These are phyloP conservation scores for Coffea humblotiana DNA, from an alignment of 305 asterid genomes.

Conservation along the genomic window DNA sequence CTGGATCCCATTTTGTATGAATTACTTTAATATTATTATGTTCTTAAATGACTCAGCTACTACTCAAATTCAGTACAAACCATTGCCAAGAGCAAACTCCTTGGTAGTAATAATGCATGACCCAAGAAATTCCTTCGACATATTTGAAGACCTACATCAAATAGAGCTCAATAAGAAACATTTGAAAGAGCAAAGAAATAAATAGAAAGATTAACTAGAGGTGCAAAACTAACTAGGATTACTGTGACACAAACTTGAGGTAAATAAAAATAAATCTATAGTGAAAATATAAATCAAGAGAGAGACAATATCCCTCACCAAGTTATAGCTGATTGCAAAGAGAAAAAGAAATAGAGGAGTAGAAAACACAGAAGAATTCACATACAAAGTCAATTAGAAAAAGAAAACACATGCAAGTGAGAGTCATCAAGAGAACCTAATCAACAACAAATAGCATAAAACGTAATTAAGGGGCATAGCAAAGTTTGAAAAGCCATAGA, in stretches of 20 bases:
- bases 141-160: constrained; percentile 53
- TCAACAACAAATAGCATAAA: not conserved
- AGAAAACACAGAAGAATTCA: not conserved
- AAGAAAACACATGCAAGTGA: not conserved
- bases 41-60: not conserved
- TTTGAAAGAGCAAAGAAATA: not conserved
- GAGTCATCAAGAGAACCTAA: not conserved
- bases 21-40: not conserved
- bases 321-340: not conserved
- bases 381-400: not conserved
- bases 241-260: not conserved
- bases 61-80: constrained; percentile 34
- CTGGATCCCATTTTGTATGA: not conserved
- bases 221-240: not conserved
- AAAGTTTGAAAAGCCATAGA: not conserved
- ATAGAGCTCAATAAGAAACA: constrained; percentile 18
- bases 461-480: not conserved
- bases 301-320: not conserved
- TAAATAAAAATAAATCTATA: not conserved
- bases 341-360: not conserved
- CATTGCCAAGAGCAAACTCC: constrained; percentile 78
- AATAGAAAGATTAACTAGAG: not conserved
- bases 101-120: constrained; percentile 63
- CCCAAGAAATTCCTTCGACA: constrained; percentile 68
- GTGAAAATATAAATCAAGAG: not conserved